Conservation (phyloP, 352 stramenopile species). For the Globisporangium paddicum region DNA sequence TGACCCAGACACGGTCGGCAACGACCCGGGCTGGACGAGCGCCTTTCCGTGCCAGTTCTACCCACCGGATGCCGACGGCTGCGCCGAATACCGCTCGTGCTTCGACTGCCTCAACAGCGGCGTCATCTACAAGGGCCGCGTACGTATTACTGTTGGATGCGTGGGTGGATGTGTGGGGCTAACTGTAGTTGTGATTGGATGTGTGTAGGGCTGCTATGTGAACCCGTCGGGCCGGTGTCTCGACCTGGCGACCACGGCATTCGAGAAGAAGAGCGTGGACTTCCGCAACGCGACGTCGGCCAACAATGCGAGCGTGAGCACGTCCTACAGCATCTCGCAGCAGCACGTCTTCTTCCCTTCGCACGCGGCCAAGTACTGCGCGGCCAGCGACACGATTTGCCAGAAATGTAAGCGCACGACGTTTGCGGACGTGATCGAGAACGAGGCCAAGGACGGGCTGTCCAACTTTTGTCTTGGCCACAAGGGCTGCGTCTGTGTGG, state of each 20-base stretch:
- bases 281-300: conserved; percentile 21
- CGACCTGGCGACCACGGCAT: conserved; percentile 3
- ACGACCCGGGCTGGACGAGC: conserved; percentile 15
- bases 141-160: conserved; percentile 11
- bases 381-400: conserved; percentile 32
- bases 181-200: not conserved
- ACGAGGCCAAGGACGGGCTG: conserved; percentile 24
- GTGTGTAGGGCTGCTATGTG: conserved; percentile 14
- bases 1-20: conserved; percentile 14
- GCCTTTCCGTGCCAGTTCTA: conserved; percentile 34
- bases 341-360: conserved; percentile 24
- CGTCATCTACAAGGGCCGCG: conserved; percentile 15
- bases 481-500: conserved; percentile 37
- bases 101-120: conserved; percentile 43
- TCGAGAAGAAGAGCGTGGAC: conserved; percentile 19
- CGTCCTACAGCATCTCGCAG: conserved; percentile 4
- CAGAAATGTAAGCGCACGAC: conserved; percentile 22
- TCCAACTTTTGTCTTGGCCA: conserved; percentile 32
- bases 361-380: conserved; percentile 27
- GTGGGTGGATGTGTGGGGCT: conserved; percentile 10
- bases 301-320: conserved; percentile 13
- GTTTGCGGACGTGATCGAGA: conserved; percentile 39
- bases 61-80: conserved; percentile 30
- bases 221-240: conserved; percentile 10
- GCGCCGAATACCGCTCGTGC: conserved; percentile 37